phyloP scores from a whole-genome alignment of 192 early-diverging fungal genomes.

The Pilobolus umbonatus region DNA sequence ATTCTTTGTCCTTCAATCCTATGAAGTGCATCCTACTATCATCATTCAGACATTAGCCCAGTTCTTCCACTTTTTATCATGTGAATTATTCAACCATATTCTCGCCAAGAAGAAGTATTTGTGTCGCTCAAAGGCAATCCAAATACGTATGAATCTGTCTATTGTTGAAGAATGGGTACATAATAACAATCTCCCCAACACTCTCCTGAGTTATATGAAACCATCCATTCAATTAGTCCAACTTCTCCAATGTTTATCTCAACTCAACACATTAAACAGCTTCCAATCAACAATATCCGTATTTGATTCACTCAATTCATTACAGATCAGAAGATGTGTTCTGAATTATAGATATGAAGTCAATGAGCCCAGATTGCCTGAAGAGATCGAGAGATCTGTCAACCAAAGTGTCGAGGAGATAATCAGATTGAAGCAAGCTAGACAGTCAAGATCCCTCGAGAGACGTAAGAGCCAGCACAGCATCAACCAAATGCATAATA shows the following conservation, averaged over 20 bases:
- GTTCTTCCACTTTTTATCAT: conserved; percentile 71
- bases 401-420: conserved; percentile 68
- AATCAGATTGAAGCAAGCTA: conserved; percentile 19
- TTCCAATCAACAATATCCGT: conserved; percentile 70
- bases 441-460: conserved; percentile 11
- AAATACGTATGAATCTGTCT: conserved; percentile 80
- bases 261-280: conserved; percentile 60
- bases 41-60: conserved; percentile 69
- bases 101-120: conserved; percentile 69
- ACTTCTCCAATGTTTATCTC: conserved; percentile 74
- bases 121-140: conserved; percentile 75
- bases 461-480: conserved; percentile 8
- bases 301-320: conserved; percentile 59
- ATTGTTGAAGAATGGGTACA: conserved; percentile 84
- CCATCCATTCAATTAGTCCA: conserved; percentile 79
- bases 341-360: conserved; percentile 87
- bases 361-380: conserved; percentile 64
- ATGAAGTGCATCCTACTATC: conserved; percentile 73
- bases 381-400: conserved; percentile 77
- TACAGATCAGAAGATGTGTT: conserved; percentile 72
- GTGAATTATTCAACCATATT: conserved; percentile 84
- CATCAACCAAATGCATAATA: conserved; percentile 2
- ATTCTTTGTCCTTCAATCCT: conserved; percentile 61
- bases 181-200: conserved; percentile 40
- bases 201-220: conserved; percentile 44